phyloP scores from a whole-genome alignment of 2,329 filamentous ascomycete species.

The Graphilbum sp. region DNA sequence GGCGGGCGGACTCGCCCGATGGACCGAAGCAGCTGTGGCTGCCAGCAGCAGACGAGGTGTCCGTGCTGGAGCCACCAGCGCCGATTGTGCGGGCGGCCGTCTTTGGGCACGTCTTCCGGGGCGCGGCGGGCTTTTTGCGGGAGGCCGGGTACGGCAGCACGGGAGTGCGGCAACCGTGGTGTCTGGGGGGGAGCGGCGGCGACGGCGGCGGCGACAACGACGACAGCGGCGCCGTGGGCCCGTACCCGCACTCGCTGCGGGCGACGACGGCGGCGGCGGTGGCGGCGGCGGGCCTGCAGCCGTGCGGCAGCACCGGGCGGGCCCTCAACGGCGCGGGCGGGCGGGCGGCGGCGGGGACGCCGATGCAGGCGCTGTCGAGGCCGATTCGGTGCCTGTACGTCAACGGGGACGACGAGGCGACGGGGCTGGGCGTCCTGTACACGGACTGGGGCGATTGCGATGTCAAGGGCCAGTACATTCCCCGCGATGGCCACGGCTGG shows the following conservation, averaged over 20 bases:
- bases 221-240: too few species aligned
- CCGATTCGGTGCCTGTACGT: conserved; percentile 6
- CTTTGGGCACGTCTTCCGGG: background rate
- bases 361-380: conserved; percentile 2
- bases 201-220: background rate
- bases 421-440: conserved; percentile 25
- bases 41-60: background rate
- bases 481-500: too few species aligned
- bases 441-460: too few species aligned
- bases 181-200: background rate
- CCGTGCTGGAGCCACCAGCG: too few species aligned
- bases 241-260: too few species aligned
- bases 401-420: conserved; percentile 15
- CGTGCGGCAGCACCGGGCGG: background rate
- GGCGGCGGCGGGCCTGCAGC: background rate
- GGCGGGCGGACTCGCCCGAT: background rate
- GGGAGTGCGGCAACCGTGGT: too few species aligned
- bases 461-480: too few species aligned
- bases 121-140: background rate
- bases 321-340: background rate
- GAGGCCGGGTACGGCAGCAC: too few species aligned
- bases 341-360: background rate
- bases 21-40: too few species aligned
- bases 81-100: background rate
- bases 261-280: background rate